Evolutionary conservation across 495 filamentous ascomycete genomes (phyloP).

Genomic region (Aspergillus cavernicola): DNA sequence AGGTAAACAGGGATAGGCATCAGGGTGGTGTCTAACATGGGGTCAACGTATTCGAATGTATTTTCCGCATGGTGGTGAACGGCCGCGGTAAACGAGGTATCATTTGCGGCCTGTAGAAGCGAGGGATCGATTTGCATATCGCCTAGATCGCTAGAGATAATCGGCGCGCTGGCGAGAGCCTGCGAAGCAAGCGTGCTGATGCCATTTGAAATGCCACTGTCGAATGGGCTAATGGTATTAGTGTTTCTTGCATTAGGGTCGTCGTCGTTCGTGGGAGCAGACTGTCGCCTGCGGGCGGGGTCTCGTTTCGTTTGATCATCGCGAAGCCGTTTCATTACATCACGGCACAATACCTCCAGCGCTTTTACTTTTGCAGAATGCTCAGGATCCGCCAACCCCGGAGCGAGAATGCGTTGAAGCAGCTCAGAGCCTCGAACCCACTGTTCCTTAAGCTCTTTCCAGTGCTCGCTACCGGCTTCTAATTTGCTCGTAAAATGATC

Average conservation of each 20-base stretch:
- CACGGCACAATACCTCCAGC: conserved; percentile 64
- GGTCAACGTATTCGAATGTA: conserved; percentile 37
- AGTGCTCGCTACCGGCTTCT: conserved; percentile 67
- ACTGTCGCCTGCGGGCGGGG: conserved; percentile 47
- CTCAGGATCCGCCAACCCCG: conserved; percentile 51
- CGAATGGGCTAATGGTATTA: conserved; percentile 25
- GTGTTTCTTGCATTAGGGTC: conserved; percentile 21
- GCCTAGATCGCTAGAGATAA: conserved; percentile 39
- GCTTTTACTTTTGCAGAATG: conserved; percentile 59
- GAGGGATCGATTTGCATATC: conserved; percentile 68
- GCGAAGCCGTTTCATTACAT: conserved; percentile 71
- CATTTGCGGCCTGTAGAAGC: conserved; percentile 50
- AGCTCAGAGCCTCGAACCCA: conserved; percentile 62
- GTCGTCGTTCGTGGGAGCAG: conserved; percentile 22
- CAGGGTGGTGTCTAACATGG: conserved; percentile 26
- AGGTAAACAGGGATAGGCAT: conserved; percentile 58
- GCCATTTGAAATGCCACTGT: conserved; percentile 39
- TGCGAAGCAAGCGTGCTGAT: conserved; percentile 52
- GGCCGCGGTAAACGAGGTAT: conserved; percentile 42
- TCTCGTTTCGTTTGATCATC: conserved; percentile 62
- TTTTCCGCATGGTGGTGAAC: conserved; percentile 36
- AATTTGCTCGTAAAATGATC: conserved; percentile 73
- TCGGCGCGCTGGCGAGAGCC: conserved; percentile 46
- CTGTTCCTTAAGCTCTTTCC: conserved; percentile 62
- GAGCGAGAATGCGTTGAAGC: conserved; percentile 54